These are phyloP conservation scores for Xylaria sp. DNA, from an alignment of 2,329 filamentous ascomycete species.

Conservation along the genomic window DNA sequence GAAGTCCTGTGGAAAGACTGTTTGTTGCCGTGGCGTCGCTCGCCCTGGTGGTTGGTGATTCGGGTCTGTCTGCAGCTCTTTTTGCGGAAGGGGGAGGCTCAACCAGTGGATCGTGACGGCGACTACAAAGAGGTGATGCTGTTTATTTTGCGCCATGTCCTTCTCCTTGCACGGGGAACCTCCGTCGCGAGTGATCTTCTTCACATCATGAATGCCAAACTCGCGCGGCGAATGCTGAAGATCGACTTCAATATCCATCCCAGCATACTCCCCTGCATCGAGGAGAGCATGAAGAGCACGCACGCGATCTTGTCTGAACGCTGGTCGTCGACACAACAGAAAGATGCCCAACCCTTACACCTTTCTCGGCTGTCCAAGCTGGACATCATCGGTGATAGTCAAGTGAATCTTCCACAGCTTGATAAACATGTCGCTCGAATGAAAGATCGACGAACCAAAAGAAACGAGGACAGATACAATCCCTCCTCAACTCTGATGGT, in stretches of 20 bases:
- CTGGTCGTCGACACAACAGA: constrained; percentile 3
- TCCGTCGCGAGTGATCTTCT: neutral
- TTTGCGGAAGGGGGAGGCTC: neutral
- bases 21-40: constrained; percentile 33
- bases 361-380: constrained; percentile 9
- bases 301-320: neutral
- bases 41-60: constrained; percentile 50
- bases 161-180: neutral
- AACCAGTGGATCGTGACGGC: neutral
- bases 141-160: neutral
- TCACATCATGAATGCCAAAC: constrained; percentile 8
- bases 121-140: constrained; percentile 8
- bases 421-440: constrained; percentile 6
- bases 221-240: constrained; percentile 7
- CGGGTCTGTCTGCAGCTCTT: constrained; percentile 46
- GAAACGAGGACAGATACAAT: neutral
- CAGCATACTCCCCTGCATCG: neutral
- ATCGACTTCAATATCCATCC: neutral
- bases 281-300: neutral
- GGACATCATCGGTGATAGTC: neutral
- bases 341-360: constrained; percentile 15
- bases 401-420: constrained; percentile 8
- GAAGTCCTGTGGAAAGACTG: constrained; percentile 40
- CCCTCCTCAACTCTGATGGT: constrained; percentile 2
- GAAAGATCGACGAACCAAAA: neutral